Evolutionary conservation across 1,284 basidiomycete species (phyloP).

Genomic region (Takashimella tepidaria): DNA sequence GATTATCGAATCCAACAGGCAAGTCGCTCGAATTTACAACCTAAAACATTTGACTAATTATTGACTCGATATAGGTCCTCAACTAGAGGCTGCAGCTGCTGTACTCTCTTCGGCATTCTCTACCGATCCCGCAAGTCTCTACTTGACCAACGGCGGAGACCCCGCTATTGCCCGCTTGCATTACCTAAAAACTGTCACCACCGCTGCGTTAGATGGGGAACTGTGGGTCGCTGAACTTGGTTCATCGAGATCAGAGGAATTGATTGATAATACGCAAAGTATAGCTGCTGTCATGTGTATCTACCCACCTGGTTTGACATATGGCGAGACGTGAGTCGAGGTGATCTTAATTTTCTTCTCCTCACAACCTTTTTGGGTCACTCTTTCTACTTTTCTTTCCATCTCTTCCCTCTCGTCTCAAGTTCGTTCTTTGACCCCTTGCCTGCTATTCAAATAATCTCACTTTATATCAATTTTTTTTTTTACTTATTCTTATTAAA

Average conservation of each 20-base stretch:
- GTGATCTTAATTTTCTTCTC: background rate
- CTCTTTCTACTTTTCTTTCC: constrained; percentile 1
- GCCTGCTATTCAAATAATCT: too few species aligned
- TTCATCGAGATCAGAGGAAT: background rate
- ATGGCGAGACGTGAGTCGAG: background rate
- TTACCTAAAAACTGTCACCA: background rate
- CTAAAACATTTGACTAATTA: too few species aligned
- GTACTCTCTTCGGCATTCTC: background rate
- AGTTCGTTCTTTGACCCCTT: too few species aligned
- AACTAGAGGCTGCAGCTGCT: background rate
- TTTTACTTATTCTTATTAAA: too few species aligned
- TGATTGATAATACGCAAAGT: background rate
- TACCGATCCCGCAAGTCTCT: background rate
- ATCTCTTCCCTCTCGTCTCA: background rate
- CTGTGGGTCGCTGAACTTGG: background rate
- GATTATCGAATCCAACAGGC: too few species aligned
- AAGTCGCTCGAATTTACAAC: too few species aligned
- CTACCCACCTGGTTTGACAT: background rate
- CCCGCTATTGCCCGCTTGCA: background rate
- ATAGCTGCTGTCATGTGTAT: background rate
- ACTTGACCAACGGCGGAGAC: background rate
- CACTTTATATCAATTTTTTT: background rate
- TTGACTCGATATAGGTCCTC: too few species aligned
- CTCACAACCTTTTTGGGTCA: background rate
- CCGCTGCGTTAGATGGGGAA: background rate